Evolutionary conservation across 2,329 filamentous ascomycete species (phyloP).

Genomic region (Thielaviopsis euricoi): DNA sequence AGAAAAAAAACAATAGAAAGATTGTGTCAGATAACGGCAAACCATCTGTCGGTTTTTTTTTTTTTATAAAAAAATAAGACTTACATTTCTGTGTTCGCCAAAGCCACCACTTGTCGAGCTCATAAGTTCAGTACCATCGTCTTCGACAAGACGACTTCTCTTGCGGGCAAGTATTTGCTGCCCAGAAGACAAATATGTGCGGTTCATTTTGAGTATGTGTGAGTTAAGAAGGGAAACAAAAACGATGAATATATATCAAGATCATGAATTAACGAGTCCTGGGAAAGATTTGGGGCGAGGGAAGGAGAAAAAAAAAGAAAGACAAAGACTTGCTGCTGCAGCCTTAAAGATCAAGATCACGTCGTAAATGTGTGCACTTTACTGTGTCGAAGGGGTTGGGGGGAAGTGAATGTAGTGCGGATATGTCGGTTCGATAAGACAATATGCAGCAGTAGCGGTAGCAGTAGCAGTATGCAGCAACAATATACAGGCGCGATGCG

Average conservation of each 20-base stretch:
- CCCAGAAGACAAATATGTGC: constrained; percentile 1
- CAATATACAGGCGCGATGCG: neutral
- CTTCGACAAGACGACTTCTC: constrained; percentile 9
- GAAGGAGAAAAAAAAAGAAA: neutral
- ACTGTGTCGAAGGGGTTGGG: too few relatives aligned
- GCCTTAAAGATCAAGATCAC: too few relatives aligned
- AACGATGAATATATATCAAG: neutral
- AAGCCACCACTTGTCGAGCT: constrained; percentile 1
- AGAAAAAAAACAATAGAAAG: neutral
- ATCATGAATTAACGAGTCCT: constrained; percentile 4
- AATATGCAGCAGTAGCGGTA: neutral
- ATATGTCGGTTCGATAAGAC: too few relatives aligned
- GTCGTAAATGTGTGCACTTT: neutral
- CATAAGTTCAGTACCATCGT: constrained; percentile 7
- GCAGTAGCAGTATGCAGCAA: neutral
- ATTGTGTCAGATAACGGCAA: neutral
- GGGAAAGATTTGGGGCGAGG: neutral
- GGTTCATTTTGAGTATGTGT: neutral
- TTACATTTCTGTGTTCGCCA: constrained; percentile 11
- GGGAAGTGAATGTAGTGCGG: too few relatives aligned
- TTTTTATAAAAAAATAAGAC: neutral
- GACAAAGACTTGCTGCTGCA: too few relatives aligned
- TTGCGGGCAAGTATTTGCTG: constrained; percentile 9
- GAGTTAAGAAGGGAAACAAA: neutral
- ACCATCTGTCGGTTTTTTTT: neutral